These are phyloP conservation scores for Evansstolkia leycettana DNA, from an alignment of 495 filamentous ascomycete genomes.

Conservation along the genomic window DNA sequence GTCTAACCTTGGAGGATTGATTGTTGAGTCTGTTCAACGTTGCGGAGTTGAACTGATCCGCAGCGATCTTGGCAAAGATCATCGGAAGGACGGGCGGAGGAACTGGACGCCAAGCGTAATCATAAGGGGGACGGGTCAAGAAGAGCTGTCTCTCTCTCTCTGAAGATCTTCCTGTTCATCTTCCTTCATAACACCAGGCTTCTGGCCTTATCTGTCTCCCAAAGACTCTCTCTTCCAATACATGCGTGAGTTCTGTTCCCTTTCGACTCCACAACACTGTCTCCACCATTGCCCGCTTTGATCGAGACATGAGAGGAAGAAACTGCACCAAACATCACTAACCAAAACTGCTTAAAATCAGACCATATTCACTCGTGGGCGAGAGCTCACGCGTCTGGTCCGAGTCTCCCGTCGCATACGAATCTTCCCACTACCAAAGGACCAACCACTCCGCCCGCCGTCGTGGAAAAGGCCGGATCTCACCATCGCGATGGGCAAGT, in stretches of 20 bases:
- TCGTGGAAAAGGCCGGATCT: constrained; percentile 6
- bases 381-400: constrained; percentile 35
- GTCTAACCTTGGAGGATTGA: too few relatives aligned
- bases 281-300: too few relatives aligned
- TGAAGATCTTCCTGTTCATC: not conserved
- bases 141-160: too few relatives aligned
- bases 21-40: too few relatives aligned
- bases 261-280: not conserved
- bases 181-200: not conserved
- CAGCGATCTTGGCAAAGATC: too few relatives aligned
- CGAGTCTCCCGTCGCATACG: constrained; percentile 4
- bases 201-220: not conserved
- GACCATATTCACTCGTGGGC: constrained; percentile 37
- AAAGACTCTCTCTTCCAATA: not conserved
- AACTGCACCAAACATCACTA: too few relatives aligned
- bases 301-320: too few relatives aligned
- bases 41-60: too few relatives aligned
- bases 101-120: too few relatives aligned
- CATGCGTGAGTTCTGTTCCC: constrained; percentile 1
- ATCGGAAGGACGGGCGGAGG: too few relatives aligned
- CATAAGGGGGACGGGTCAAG: too few relatives aligned
- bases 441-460: constrained; percentile 3
- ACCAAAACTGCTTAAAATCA: constrained; percentile 10
- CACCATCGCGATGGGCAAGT: constrained; percentile 23
- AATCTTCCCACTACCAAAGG: constrained; percentile 4